Percentiles rank a stretch among this genome's conserved stretches.
Evolutionary conservation across 2,329 filamentous ascomycete species (phyloP).

Genomic region (Ceratocystiopsis brevicomis): DNA sequence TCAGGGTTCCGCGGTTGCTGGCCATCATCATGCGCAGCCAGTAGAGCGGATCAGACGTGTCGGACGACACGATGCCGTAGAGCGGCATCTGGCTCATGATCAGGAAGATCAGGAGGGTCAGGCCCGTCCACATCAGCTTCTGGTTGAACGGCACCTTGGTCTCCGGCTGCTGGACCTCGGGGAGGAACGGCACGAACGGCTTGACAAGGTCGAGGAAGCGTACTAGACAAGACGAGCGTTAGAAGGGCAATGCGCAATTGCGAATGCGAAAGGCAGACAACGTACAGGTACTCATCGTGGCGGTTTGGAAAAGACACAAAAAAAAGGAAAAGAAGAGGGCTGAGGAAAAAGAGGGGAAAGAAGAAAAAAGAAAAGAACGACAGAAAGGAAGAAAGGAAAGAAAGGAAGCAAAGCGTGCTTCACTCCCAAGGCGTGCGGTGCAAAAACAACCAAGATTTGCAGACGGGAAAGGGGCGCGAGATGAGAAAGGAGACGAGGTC

Average conservation of each 20-base stretch:
- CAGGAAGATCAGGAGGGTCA: conserved; percentile 94
- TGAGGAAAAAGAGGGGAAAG: neutral
- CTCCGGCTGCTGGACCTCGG: conserved; percentile 95
- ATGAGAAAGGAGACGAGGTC: conserved; percentile 1
- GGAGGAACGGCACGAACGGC: conserved; percentile 97
- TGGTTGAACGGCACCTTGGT: conserved; percentile 99
- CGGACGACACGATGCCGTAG: conserved; percentile 97
- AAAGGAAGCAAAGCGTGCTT: neutral
- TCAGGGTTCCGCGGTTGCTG: conserved; percentile 89
- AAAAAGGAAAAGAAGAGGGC: neutral
- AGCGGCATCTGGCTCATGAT: conserved; percentile 99
- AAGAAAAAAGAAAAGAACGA: conserved; percentile 1
- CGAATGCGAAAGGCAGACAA: conserved; percentile 3
- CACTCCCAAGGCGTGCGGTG: no score
- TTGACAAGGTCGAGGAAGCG: conserved; percentile 99
- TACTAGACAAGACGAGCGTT: conserved; percentile 33
- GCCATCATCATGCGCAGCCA: conserved; percentile 99
- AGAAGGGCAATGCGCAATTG: conserved; percentile 1
- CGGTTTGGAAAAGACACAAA: conserved; percentile 7
- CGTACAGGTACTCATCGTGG: conserved; percentile 21
- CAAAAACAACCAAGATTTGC: neutral
- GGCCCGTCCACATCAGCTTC: conserved; percentile 86
- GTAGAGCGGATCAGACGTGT: conserved; percentile 96
- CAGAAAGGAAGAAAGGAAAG: neutral
- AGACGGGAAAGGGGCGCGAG: neutral